These are phyloP conservation scores for Rossbeevera mucosa DNA, from an alignment of 768 basidiomycete genomes.

Conservation along the genomic window DNA sequence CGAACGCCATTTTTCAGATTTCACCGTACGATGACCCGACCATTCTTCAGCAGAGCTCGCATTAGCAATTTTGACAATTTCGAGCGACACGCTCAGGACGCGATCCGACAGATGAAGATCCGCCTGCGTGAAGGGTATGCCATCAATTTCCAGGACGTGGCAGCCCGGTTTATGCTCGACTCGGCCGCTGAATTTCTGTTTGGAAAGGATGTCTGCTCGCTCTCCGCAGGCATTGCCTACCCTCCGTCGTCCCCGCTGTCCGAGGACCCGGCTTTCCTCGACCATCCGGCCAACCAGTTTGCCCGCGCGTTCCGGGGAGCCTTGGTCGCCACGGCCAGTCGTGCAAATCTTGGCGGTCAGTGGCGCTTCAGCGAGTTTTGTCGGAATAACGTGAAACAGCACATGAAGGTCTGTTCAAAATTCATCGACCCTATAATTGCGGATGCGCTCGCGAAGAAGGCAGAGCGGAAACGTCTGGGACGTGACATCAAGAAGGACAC, in stretches of 20 bases:
- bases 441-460: slow-evolving; percentile 38
- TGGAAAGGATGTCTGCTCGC: slow-evolving; percentile 36
- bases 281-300: slow-evolving; percentile 35
- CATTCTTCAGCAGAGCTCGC: slow-evolving; percentile 39
- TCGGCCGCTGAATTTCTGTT: slow-evolving; percentile 57
- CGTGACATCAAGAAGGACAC: slow-evolving; percentile 9
- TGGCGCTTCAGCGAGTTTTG: slow-evolving; percentile 47
- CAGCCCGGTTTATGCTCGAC: slow-evolving; percentile 49
- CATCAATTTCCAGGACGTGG: slow-evolving; percentile 43
- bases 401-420: slow-evolving; percentile 38
- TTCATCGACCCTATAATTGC: slow-evolving; percentile 47
- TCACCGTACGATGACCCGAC: slow-evolving; percentile 40
- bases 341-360: slow-evolving; percentile 34
- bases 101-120: slow-evolving; percentile 29
- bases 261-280: slow-evolving; percentile 20
- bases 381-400: slow-evolving; percentile 36
- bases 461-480: slow-evolving; percentile 10
- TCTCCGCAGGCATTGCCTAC: slow-evolving; percentile 36
- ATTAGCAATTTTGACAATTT: slow-evolving; percentile 40
- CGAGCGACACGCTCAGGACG: slow-evolving; percentile 33
- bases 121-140: slow-evolving; percentile 34
- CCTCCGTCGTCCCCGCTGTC: slow-evolving; percentile 23
- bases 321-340: slow-evolving; percentile 30
- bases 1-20: too few species aligned
- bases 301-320: slow-evolving; percentile 37